A percentile compares a stretch with the other conserved stretches of the same genome.
Evolutionary conservation across 495 filamentous ascomycete species (phyloP).

Genomic region (Penicillium soppii): DNA sequence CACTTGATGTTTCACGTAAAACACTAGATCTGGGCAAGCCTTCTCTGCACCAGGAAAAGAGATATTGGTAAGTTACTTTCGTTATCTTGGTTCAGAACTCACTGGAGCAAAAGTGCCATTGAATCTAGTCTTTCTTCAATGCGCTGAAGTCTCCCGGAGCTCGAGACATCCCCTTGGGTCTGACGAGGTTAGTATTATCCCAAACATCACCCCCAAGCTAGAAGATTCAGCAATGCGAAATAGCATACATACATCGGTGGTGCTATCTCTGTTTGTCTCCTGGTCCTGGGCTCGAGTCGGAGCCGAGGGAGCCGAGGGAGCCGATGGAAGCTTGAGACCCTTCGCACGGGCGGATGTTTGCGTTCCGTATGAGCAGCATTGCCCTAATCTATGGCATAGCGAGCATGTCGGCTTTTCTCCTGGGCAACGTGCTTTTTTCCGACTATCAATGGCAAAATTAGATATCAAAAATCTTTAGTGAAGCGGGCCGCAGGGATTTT

Average conservation of each 20-base stretch:
- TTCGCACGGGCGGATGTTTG: conserved; percentile 4
- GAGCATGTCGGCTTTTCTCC: conserved; percentile 40
- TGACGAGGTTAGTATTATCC: neutral
- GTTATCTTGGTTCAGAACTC: no score
- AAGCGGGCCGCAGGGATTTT: neutral
- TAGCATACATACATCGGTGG: neutral
- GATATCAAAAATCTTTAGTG: no score
- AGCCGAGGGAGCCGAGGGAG: neutral
- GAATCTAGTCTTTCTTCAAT: conserved; percentile 26
- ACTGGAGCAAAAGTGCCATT: conserved; percentile 23
- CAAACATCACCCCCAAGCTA: neutral
- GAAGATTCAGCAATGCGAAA: neutral
- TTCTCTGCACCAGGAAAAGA: neutral
- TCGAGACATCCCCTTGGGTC: neutral
- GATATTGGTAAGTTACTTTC: neutral
- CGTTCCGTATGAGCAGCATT: conserved; percentile 32
- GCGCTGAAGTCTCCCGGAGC: conserved; percentile 14
- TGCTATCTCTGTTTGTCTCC: neutral
- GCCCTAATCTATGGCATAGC: conserved; percentile 34
- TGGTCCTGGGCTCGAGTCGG: neutral
- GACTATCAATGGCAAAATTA: conserved; percentile 18
- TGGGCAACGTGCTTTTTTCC: conserved; percentile 43
- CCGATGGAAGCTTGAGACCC: neutral
- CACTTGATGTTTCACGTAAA: neutral
- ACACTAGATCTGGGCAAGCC: neutral